Percentiles rank a stretch among this genome's conserved stretches.
Evolutionary conservation across 306 rosid genomes (phyloP).

Genomic region (Citrullus amarus): DNA sequence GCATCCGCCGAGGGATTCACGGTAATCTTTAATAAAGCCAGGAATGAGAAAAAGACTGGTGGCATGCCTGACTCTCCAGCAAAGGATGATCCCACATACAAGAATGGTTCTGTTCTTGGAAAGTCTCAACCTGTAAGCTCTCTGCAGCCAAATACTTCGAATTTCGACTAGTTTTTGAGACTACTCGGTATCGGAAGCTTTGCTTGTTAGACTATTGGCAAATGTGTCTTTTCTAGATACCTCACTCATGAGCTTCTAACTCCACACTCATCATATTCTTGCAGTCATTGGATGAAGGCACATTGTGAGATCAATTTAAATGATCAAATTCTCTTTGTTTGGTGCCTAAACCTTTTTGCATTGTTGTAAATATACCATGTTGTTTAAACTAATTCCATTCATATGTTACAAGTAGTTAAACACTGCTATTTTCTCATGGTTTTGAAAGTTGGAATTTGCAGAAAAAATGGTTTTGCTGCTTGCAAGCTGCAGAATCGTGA

Average conservation of each 20-base stretch:
- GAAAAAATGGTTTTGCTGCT: slow-evolving; percentile 89
- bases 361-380: neutral
- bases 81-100: slow-evolving; percentile 25
- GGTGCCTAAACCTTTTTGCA: neutral
- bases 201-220: neutral
- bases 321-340: neutral
- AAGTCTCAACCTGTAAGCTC: slow-evolving; percentile 26
- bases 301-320: neutral
- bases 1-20: slow-evolving; percentile 77
- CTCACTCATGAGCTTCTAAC: neutral
- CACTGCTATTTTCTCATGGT: neutral
- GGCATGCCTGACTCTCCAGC: slow-evolving; percentile 39
- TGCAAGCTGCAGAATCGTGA: slow-evolving; percentile 36
- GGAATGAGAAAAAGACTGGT: slow-evolving; percentile 53
- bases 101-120: slow-evolving; percentile 42
- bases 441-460: slow-evolving; percentile 15
- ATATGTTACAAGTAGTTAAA: neutral
- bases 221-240: neutral
- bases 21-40: slow-evolving; percentile 63
- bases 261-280: neutral
- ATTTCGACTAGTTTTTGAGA: neutral
- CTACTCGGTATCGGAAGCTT: neutral
- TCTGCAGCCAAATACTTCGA: neutral
- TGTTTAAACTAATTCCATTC: neutral
- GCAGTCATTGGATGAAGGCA: neutral